Conservation (phyloP, 495 filamentous ascomycete species). For the Penicillium atrosanguineum region DNA sequence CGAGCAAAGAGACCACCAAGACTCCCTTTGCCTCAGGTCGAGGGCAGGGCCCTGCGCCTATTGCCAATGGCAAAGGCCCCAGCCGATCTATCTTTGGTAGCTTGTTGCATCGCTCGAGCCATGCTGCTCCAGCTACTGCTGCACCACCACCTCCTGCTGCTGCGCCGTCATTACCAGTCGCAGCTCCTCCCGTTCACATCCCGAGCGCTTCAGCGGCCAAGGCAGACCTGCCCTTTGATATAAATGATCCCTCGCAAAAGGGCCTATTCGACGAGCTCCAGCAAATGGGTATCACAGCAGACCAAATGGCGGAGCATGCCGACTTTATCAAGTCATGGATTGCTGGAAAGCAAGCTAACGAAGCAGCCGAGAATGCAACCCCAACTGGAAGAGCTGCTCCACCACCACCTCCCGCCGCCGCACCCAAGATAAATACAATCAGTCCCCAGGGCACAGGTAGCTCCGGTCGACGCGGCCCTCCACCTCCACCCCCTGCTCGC, state of each 20-base stretch:
- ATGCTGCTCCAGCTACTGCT: conserved; percentile 51
- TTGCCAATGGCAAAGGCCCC: conserved; percentile 49
- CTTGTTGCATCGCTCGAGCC: conserved; percentile 68
- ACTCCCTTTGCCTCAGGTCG: conserved; percentile 69
- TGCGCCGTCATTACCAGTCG: conserved; percentile 46
- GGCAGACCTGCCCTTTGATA: conserved; percentile 66
- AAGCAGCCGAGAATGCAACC: conserved; percentile 31
- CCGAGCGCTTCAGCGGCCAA: conserved; percentile 37
- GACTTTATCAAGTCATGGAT: conserved; percentile 95
- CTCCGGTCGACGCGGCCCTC: conserved; percentile 65
- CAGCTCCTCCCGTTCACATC: conserved; percentile 37
- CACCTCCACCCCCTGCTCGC: conserved; percentile 81
- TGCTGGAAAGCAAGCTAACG: conserved; percentile 68
- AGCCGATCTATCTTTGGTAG: conserved; percentile 61
- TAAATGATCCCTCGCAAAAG: conserved; percentile 79
- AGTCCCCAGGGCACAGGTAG: conserved; percentile 70
- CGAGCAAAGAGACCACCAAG: conserved; percentile 75
- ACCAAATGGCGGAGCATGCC: conserved; percentile 86
- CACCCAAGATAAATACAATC: conserved; percentile 45
- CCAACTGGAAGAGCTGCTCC: conserved; percentile 47
- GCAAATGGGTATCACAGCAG: conserved; percentile 86
- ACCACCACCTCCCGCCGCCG: conserved; percentile 55
- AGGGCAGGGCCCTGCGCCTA: conserved; percentile 43
- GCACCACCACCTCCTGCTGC: conserved; percentile 43
- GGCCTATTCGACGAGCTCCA: conserved; percentile 79